These are phyloP conservation scores for Pseudognaphalium luteoalbum DNA, from an alignment of 129 eudicot genomes.

Conservation along the genomic window DNA sequence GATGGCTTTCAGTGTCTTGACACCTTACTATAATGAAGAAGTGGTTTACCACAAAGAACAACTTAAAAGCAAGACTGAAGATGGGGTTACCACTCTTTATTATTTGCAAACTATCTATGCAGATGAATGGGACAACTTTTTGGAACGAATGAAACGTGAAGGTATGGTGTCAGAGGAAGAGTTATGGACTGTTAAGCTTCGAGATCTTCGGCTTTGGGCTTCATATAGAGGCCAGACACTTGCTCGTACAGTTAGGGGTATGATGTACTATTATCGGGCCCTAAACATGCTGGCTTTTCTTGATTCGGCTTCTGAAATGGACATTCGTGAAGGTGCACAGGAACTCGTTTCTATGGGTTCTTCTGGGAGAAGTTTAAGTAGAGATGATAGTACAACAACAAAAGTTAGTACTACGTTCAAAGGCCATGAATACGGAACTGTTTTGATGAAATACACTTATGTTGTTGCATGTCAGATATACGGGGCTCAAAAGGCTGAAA, in stretches of 20 bases:
- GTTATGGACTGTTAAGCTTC: conserved; percentile 50
- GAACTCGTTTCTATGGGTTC: conserved; percentile 62
- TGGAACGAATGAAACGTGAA: conserved; percentile 81
- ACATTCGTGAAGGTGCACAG: conserved; percentile 75
- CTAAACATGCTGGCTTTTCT: conserved; percentile 91
- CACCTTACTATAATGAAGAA: conserved; percentile 94
- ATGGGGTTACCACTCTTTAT: conserved; percentile 84
- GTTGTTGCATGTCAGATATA: conserved; percentile 98
- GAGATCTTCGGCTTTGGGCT: conserved; percentile 93
- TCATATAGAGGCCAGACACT: conserved; percentile 96
- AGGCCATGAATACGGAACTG: conserved; percentile 80
- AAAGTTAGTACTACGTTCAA: conserved; percentile 56
- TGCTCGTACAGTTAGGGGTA: conserved; percentile 91
- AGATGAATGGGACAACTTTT: conserved; percentile 87
- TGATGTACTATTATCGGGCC: conserved; percentile 97
- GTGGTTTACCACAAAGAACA: conserved; percentile 82
- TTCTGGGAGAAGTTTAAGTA: conserved; percentile 54
- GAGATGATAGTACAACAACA: conserved; percentile 49
- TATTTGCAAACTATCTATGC: conserved; percentile 86
- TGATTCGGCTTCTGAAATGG: conserved; percentile 98
- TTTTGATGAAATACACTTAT: conserved; percentile 89
- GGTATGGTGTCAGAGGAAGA: conserved; percentile 65
- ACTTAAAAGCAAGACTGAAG: conserved; percentile 86
- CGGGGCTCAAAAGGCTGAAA: conserved; percentile 88
- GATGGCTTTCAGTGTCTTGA: conserved; percentile 94